Percentiles rank a stretch among this genome's conserved stretches.
Evolutionary conservation across 108 stramenopile species (phyloP).

Genomic region (Cylindrotheca fusiformis): DNA sequence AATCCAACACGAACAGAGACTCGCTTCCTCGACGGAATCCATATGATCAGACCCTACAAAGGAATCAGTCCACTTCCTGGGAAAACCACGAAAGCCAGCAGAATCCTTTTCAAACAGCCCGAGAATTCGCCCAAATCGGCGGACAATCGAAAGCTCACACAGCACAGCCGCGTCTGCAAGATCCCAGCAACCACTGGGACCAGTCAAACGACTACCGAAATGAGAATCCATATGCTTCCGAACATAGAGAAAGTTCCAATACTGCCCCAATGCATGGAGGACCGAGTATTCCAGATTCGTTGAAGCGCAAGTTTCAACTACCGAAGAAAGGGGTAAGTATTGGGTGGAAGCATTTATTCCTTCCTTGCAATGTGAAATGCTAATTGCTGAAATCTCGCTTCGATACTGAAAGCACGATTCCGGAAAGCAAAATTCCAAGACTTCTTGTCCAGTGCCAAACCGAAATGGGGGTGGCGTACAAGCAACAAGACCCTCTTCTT

Average conservation of each 20-base stretch:
- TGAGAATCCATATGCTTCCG: neutral
- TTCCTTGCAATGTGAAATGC: neutral
- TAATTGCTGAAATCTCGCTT: neutral
- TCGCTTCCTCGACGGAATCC: neutral
- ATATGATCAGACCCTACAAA: neutral
- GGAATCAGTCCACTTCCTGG: slow-evolving; percentile 30
- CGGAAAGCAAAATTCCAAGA: slow-evolving; percentile 1
- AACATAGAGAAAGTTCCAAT: slow-evolving; percentile 4
- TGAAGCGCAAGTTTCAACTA: slow-evolving; percentile 78
- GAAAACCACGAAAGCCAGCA: slow-evolving; percentile 19
- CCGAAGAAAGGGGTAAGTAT: slow-evolving; percentile 47
- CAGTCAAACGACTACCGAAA: slow-evolving; percentile 10
- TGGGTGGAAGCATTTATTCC: neutral
- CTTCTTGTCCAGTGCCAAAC: slow-evolving; percentile 2
- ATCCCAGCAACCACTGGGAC: slow-evolving; percentile 17
- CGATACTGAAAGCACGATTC: neutral
- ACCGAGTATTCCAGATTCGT: slow-evolving; percentile 64
- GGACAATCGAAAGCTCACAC: no score
- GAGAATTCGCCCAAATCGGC: slow-evolving; percentile 29
- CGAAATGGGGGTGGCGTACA: slow-evolving; percentile 11
- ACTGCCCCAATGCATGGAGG: slow-evolving; percentile 19
- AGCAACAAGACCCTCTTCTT: neutral
- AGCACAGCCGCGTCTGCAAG: slow-evolving; percentile 6
- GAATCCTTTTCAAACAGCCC: slow-evolving; percentile 77
- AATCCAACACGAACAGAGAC: neutral